These are phyloP conservation scores for Venturiaceae sp. DNA, from an alignment of 2,329 filamentous ascomycete genomes.

Conservation along the genomic window DNA sequence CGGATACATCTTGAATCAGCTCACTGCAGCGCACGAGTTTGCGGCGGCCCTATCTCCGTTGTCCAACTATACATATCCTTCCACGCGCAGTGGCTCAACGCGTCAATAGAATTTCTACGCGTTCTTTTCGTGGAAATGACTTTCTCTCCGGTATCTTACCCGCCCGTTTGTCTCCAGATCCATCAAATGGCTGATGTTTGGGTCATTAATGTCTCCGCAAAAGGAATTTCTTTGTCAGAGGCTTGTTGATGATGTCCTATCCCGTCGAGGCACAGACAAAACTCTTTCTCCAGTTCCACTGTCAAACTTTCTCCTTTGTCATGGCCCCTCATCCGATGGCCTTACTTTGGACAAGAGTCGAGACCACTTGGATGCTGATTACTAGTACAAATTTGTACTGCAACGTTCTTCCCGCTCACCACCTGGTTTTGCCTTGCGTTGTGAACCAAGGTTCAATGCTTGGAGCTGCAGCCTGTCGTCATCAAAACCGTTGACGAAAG, in stretches of 20 bases:
- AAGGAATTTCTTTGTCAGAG: background rate
- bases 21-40: background rate
- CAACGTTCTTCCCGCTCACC: too few relatives aligned
- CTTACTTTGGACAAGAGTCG: background rate
- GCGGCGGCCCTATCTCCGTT: background rate
- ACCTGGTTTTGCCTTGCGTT: background rate
- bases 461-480: background rate
- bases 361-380: too few relatives aligned
- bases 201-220: background rate
- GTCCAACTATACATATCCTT: background rate
- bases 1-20: background rate
- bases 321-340: background rate
- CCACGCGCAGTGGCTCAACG: background rate
- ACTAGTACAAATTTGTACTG: too few relatives aligned
- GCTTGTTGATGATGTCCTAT: background rate
- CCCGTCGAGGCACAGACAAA: background rate
- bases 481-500: background rate
- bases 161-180: background rate
- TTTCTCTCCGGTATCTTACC: background rate
- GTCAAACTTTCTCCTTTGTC: background rate
- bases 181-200: background rate
- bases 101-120: background rate
- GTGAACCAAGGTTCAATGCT: background rate
- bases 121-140: background rate
- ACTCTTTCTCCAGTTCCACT: background rate